Percentiles rank a stretch among this genome's conserved stretches.
Evolutionary conservation across 345 rosid genomes (phyloP).

Genomic region (Linum trigynum): DNA sequence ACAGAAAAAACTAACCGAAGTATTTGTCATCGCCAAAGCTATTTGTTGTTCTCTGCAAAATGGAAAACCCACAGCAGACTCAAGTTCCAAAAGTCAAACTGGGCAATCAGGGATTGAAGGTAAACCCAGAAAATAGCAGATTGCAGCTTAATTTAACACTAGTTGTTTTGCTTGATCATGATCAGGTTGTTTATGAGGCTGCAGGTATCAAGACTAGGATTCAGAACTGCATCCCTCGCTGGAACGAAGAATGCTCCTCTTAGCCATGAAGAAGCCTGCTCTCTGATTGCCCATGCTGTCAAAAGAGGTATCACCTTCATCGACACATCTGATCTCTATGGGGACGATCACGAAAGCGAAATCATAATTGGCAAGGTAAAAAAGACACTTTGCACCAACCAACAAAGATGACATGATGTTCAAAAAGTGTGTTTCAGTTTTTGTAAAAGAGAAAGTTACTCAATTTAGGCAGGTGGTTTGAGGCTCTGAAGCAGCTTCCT

Average conservation of each 20-base stretch:
- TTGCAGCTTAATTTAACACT: too few relatives aligned
- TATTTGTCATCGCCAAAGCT: not conserved
- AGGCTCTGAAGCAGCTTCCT: conserved; percentile 7
- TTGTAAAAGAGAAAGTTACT: not conserved
- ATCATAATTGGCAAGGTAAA: conserved; percentile 47
- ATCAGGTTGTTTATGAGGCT: not conserved
- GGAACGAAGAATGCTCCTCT: conserved; percentile 32
- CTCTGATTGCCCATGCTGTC: conserved; percentile 28
- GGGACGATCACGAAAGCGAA: conserved; percentile 32
- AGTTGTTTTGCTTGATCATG: too few relatives aligned
- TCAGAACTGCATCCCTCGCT: conserved; percentile 44
- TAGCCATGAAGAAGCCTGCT: conserved; percentile 38
- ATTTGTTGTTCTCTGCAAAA: not conserved
- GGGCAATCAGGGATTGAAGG: conserved; percentile 40
- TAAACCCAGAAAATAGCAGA: too few relatives aligned
- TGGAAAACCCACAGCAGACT: not conserved
- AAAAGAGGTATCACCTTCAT: conserved; percentile 35
- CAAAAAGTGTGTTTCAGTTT: not conserved
- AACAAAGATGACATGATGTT: too few relatives aligned
- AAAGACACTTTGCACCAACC: too few relatives aligned
- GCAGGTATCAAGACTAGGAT: conserved; percentile 40
- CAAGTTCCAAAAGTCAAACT: conserved; percentile 27
- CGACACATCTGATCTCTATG: conserved; percentile 34
- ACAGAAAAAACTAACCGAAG: too few relatives aligned
- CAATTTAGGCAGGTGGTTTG: not conserved